Conservation (phyloP, 192 early-diverging fungal species). For the Rhizophagus prolifer region DNA sequence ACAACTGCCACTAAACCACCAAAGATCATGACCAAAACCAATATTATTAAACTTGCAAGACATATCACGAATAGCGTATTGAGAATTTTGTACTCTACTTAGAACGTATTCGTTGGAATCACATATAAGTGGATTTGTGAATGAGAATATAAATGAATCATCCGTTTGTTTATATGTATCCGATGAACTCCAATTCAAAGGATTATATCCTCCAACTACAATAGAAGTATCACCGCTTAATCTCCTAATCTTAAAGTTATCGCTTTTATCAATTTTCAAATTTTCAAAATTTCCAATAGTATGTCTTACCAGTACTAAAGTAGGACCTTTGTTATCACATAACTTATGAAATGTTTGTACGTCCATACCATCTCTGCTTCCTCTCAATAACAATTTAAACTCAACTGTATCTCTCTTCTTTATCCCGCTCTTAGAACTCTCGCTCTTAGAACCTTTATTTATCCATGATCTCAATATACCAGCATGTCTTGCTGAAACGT, state of each 20-base stretch:
- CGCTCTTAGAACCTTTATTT: neutral
- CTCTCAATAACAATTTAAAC: neutral
- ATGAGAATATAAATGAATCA: constrained; percentile 27
- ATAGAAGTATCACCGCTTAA: neutral
- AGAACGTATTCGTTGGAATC: neutral
- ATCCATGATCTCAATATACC: neutral
- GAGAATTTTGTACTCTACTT: neutral
- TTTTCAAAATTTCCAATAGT: too few relatives aligned
- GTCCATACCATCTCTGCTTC: neutral
- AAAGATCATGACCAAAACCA: neutral
- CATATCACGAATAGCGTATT: neutral
- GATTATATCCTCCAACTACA: constrained; percentile 31
- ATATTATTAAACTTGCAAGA: neutral
- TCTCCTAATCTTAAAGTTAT: neutral
- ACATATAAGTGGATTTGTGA: neutral
- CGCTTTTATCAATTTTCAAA: neutral
- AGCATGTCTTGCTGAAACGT: neutral
- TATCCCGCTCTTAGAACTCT: neutral
- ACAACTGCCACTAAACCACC: neutral
- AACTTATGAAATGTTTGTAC: neutral
- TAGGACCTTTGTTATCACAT: neutral
- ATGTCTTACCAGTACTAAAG: neutral
- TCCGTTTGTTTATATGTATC: constrained; percentile 12
- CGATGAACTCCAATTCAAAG: constrained; percentile 28
- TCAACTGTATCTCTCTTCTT: neutral